Evolutionary conservation across 2,329 filamentous ascomycete species (phyloP).

Genomic region (Rhexocercosporidium sp.): DNA sequence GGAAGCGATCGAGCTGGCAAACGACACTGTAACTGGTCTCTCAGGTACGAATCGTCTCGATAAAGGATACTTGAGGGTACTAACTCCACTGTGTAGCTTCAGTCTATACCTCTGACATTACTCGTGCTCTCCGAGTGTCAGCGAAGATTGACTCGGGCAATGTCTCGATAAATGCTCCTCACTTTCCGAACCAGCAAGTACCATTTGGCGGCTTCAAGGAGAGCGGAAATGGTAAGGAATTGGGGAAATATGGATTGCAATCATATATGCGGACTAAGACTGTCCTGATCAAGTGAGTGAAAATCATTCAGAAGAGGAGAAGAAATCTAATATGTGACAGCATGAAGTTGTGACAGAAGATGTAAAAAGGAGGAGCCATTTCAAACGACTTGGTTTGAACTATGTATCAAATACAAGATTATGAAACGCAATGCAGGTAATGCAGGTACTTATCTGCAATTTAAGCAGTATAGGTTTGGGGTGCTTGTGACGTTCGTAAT

Average conservation of each 20-base stretch:
- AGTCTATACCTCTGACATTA: constrained; percentile 68
- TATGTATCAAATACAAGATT: background rate
- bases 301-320: background rate
- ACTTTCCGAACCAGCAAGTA: constrained; percentile 67
- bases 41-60: constrained; percentile 44
- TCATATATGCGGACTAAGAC: constrained; percentile 71
- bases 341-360: background rate
- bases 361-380: background rate
- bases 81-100: constrained; percentile 47
- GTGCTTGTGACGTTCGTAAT: no score
- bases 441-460: background rate
- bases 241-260: constrained; percentile 66
- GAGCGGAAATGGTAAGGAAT: constrained; percentile 74
- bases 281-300: constrained; percentile 52
- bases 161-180: constrained; percentile 52
- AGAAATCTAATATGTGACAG: background rate
- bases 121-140: constrained; percentile 66
- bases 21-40: constrained; percentile 66
- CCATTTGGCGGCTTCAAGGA: constrained; percentile 76
- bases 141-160: constrained; percentile 62
- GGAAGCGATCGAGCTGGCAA: constrained; percentile 61
- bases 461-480: no score
- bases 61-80: background rate
- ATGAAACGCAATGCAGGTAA: background rate
- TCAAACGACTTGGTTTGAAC: background rate